Evolutionary conservation across 768 basidiomycete species (phyloP), one percentile per base, ranked within the genome.

Genomic region (Russula sp.): DNA sequence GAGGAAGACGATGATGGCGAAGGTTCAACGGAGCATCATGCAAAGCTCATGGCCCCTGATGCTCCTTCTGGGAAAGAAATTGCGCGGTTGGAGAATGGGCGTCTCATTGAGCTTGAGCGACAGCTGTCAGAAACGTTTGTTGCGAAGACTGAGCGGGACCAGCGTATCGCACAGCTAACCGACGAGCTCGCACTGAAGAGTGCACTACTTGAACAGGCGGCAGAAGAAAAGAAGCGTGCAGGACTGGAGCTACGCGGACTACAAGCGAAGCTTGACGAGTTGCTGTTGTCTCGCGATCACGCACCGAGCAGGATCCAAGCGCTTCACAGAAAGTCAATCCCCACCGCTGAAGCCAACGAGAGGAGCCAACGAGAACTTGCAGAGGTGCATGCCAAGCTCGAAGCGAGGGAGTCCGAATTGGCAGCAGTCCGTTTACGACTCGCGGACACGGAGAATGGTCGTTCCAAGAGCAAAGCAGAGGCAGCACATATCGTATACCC

Each of bases 381-480:
- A 10, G 90, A 94, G 59, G 79, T 91, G 14, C 86, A 87, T 1
- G 78, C 82, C 2, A 94, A 97, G 73, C 83, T 85, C 16, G 92
- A 94, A 65, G 75, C 84, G 34, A 34, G 34, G 40, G 64, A 11
- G 11, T 34, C 34, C 34, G 34, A 34, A 34, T 34, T 1, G 34
- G 34, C 34, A 0, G 10, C 34, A 11, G 10, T 34, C 11, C 11
- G 34, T 4, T 11, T 34, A 11, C 34, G 10, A 34, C 34, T 34
- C 46, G 78, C 83, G 26, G 92, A 95, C 59, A 86, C 88, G 49
- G 95, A 97, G 76, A 93, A 90, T 72, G 86, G 89, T 10, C 96
- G 94, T 87, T 84, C 90, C 26, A 90, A 92, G 74, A 92, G 92
- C 49, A 85, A 10, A 34, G 34, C 34, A 34, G 11, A 11, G 10